These are phyloP conservation scores for Macroventuria anomochaeta DNA, from an alignment of 2,329 filamentous ascomycete genomes.

Conservation along the genomic window DNA sequence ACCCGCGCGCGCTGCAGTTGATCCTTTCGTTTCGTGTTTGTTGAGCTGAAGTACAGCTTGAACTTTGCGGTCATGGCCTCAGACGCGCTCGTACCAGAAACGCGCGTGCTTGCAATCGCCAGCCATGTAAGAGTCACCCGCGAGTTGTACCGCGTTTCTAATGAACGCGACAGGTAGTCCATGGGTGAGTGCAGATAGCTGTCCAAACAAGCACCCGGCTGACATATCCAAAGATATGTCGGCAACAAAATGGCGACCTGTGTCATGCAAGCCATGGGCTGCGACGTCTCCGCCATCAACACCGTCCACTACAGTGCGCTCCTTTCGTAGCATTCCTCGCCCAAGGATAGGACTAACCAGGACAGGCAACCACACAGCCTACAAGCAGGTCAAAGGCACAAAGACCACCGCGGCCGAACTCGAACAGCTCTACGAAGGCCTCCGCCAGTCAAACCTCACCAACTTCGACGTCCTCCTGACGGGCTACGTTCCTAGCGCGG, in stretches of 20 bases:
- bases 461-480: constrained; percentile 94
- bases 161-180: constrained; percentile 65
- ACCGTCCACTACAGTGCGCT: constrained; percentile 99
- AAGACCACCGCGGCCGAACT: constrained; percentile 84
- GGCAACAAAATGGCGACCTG: constrained; percentile 98
- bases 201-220: constrained; percentile 63
- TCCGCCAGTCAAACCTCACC: constrained; percentile 82
- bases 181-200: constrained; percentile 72
- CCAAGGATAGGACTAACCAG: too few relatives aligned
- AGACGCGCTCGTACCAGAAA: constrained; percentile 62
- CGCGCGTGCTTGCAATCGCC: constrained; percentile 81
- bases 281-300: constrained; percentile 91
- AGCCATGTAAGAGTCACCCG: constrained; percentile 78
- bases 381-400: constrained; percentile 85
- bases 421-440: constrained; percentile 79
- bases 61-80: too few relatives aligned
- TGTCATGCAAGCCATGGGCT: constrained; percentile 90
- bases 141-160: constrained; percentile 8
- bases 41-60: too few relatives aligned
- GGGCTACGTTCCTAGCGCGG: constrained; percentile 89
- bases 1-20: too few relatives aligned
- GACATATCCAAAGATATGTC: constrained; percentile 63
- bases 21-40: too few relatives aligned
- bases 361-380: constrained; percentile 96
- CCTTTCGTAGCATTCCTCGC: too few relatives aligned